Base-by-base conservation (phyloP, 805 yeast genomes). In the Myxozyma geophila region DNA sequence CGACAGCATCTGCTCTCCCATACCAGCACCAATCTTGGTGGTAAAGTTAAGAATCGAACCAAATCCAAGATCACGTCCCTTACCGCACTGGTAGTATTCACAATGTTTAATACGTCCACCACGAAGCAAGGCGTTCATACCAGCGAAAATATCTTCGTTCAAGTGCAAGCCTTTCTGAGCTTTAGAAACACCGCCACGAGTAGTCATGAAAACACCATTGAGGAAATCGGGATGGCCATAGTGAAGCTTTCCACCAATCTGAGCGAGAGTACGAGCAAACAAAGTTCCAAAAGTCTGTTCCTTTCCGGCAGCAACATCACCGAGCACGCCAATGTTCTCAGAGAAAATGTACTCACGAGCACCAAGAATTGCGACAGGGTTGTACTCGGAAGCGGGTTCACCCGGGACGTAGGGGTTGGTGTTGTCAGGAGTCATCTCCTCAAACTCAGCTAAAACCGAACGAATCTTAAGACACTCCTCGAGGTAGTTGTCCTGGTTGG, bases 151-250 rank as follows among this genome's bases (percentile, higher is more conserved):
- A 79, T 92, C 98, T 74, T 92, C 98, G 78, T 92, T 92, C 73
- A 92, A 78, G 75, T 92, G 98, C 62, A 92, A 79, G 12, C 98
- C 96, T 74, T 87, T 90, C 76, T 92, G 98, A 1, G 97, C 97
- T 75, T 92, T 92, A 1, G 98, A 91, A 2, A 93, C 83, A 13
- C 98, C 98, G 46, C 98, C 98, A 77, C 98, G 82, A 2, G 98
- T 93, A 0, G 91, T 87, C 98, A 92, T 93, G 72, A 87, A 92
- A 10, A 89, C 86, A 6, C 86, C 96, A 78, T 93, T 92, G 63
- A 93, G 78, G 76, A 92, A 92, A 79, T 92, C 98, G 2, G 98
- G 98, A 78, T 92, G 98, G 1, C 98, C 98, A 76, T 92, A 92
- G 75, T 92, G 98, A 56, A 92, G 78, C 76, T 93, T 93, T 0